Base-by-base conservation (phyloP, 192 early-diverging fungal genomes). In the Chytriomyces hyalinus region DNA sequence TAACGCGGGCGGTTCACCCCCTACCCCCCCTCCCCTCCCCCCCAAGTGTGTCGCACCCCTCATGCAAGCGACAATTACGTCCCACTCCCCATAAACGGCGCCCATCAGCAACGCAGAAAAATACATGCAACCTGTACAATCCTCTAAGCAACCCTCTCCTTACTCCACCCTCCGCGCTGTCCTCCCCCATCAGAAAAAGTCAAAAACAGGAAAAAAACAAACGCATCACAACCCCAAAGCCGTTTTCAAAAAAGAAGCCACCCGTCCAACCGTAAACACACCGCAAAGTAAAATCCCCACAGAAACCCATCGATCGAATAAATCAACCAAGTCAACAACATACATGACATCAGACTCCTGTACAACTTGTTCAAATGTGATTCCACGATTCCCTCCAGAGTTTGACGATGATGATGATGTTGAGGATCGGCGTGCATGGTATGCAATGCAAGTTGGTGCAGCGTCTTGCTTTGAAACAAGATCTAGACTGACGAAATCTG, bases 301-400 rank as follows among this genome's bases (percentile, higher is more conserved):
- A 57, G 53, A 57, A 57, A 57, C 53, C 53, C 53, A 57, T n/a
- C 53, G 53, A 57, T 57, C 53, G 15, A 57, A 13, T 20, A 57
- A 13, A 57, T 22, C 68, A 20, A 43, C 43, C 11, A 28, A 11
- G 22, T 11, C n/a, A 53, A 53, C 36, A 9, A 70, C 68, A 43
- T 70, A 70, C 68, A 70, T 70, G n/a, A 70, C 68, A 0, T 70
- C 68, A n/a, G n/a, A 48, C 47, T 70, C 68, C 20, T 24, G 10
- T 0, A 70, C 68, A 53, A 70, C 20, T 13, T 57, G 13, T 13
- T 57, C 53, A 57, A 57, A 57, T 20, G 20, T 3, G 13, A 20
- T 20, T 13, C 53, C 53, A 57, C 53, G 53, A 57, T 57, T 48
- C 2, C 36, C 36, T 36, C 36, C 36, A 36, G 36, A 36, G 72